phyloP scores from a whole-genome alignment of 192 early-diverging fungal species.

The Linnemannia zychae region DNA sequence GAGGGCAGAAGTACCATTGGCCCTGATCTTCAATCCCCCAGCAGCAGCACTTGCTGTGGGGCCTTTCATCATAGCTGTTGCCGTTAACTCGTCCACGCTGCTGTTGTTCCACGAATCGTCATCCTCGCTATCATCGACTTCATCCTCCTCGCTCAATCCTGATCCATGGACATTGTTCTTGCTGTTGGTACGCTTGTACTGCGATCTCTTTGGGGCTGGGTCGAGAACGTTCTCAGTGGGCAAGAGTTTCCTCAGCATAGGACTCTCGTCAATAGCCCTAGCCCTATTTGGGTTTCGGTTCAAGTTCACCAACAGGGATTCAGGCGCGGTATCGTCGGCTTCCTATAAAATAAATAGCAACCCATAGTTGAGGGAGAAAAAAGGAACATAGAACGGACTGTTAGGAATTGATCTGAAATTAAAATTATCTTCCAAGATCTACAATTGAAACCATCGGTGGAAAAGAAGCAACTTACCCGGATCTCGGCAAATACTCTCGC shows the following conservation, averaged over 20 bases:
- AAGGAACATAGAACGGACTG: neutral
- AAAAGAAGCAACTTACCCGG: constrained; percentile 26
- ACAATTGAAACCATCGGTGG: neutral
- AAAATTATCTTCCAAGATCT: too few relatives aligned
- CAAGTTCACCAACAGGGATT: constrained; percentile 77
- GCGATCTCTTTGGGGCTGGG: constrained; percentile 39
- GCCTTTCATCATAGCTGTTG: neutral
- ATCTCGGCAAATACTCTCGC: constrained; percentile 78
- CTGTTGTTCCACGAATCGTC: constrained; percentile 53
- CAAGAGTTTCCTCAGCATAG: constrained; percentile 63
- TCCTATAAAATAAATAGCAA: constrained; percentile 48
- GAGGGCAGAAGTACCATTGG: neutral
- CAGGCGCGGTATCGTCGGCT: constrained; percentile 77
- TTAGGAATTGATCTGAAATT: too few relatives aligned
- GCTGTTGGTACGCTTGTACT: constrained; percentile 19
- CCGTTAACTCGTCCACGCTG: constrained; percentile 30
- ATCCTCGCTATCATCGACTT: constrained; percentile 44
- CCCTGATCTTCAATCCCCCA: constrained; percentile 9
- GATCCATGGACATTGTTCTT: constrained; percentile 25
- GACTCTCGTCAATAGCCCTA: constrained; percentile 44
- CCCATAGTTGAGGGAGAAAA: constrained; percentile 10
- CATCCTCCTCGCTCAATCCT: constrained; percentile 44
- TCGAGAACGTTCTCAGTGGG: constrained; percentile 81
- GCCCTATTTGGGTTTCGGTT: constrained; percentile 69
- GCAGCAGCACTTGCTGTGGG: neutral